These are phyloP conservation scores for Pulveroboletus sp. DNA, from an alignment of 768 basidiomycete species.

Conservation along the genomic window DNA sequence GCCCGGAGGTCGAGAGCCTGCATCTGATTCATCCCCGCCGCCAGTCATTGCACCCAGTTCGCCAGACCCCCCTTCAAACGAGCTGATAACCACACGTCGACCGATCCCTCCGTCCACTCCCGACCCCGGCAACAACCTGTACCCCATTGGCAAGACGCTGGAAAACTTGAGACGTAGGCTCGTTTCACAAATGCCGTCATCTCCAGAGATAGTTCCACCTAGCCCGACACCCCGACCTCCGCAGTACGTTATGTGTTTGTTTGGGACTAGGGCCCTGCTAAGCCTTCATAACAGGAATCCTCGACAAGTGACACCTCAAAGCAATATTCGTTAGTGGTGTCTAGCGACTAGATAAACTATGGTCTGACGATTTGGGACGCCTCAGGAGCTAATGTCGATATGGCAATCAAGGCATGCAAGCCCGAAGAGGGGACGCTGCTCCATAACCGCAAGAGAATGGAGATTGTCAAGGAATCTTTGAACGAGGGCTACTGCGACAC, in stretches of 20 bases:
- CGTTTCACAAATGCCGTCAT: conserved; percentile 16
- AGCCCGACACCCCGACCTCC: conserved; percentile 12
- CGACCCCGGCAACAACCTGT: conserved; percentile 2
- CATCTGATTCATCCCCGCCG: conserved; percentile 11
- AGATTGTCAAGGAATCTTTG: conserved; percentile 66
- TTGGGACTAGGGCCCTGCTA: neutral
- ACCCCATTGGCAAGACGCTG: conserved; percentile 16
- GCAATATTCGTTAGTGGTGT: conserved; percentile 38
- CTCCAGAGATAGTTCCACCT: conserved; percentile 14
- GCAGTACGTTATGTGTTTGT: conserved; percentile 14
- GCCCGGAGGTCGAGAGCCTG: conserved; percentile 23
- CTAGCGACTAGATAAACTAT: neutral
- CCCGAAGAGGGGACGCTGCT: conserved; percentile 61
- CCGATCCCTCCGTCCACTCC: neutral
- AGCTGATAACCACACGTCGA: neutral
- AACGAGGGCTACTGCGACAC: conserved; percentile 82
- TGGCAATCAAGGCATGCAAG: conserved; percentile 69
- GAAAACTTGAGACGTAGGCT: conserved; percentile 29
- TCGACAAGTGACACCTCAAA: conserved; percentile 38
- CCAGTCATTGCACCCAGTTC: neutral
- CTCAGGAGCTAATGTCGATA: conserved; percentile 57
- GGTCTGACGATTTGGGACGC: neutral
- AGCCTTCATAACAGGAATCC: conserved; percentile 12
- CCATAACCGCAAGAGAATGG: conserved; percentile 64
- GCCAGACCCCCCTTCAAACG: conserved; percentile 8